These are phyloP conservation scores for Crithidia brevicula DNA, from an alignment of 208 protist species.

Conservation along the genomic window DNA sequence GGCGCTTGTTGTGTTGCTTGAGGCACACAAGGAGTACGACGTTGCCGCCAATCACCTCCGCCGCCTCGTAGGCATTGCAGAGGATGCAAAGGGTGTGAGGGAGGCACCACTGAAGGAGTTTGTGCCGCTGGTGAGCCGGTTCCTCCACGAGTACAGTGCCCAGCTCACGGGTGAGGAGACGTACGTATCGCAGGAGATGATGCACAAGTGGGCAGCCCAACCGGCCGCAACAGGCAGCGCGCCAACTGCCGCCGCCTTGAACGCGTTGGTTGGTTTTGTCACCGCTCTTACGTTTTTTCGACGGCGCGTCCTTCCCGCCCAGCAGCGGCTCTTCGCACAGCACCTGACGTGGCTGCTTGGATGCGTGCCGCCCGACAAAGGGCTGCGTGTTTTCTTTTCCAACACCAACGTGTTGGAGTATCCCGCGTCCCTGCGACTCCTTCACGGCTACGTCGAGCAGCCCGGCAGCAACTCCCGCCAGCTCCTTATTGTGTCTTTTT, in stretches of 20 bases:
- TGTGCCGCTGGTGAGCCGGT: conserved; percentile 1
- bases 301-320: conserved; percentile 6
- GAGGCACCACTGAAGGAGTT: neutral
- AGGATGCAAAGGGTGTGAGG: too few species aligned
- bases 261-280: neutral
- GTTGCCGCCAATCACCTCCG: conserved; percentile 28
- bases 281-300: conserved; percentile 32
- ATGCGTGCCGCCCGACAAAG: conserved; percentile 13
- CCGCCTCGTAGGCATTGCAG: conserved; percentile 9
- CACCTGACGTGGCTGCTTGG: conserved; percentile 31
- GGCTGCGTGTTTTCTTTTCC: conserved; percentile 24
- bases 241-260: neutral
- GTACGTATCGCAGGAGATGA: conserved; percentile 14
- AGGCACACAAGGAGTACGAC: conserved; percentile 23
- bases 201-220: conserved; percentile 2
- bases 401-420: conserved; percentile 19
- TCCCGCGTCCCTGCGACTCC: conserved; percentile 8
- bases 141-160: conserved; percentile 1
- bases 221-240: neutral
- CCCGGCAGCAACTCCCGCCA: neutral
- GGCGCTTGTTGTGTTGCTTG: conserved; percentile 43
- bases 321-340: conserved; percentile 12
- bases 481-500: conserved; percentile 17
- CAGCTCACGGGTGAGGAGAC: neutral
- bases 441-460: conserved; percentile 6